Evolutionary conservation across 148 eudicot species (phyloP).

Genomic region (Chenopodium berlandieri): DNA sequence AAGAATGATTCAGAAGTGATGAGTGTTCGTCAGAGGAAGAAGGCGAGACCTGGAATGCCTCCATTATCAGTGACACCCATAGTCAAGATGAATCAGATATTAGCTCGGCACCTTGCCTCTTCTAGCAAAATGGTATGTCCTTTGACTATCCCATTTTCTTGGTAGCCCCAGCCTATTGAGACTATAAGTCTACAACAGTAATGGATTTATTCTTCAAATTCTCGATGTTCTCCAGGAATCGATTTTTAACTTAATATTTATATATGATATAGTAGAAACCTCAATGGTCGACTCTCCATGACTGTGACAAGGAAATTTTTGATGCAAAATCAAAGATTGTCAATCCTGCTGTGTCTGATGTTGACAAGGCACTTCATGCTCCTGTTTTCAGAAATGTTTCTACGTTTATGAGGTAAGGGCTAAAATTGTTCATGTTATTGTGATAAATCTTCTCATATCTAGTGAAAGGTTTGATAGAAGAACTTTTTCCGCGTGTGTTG

Average conservation of each 20-base stretch:
- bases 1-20: slow-evolving; percentile 24
- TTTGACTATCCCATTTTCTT: slow-evolving; percentile 4
- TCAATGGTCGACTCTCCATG: slow-evolving; percentile 60
- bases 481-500: neutral
- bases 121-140: slow-evolving; percentile 71
- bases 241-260: slow-evolving; percentile 7
- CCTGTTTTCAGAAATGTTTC: slow-evolving; percentile 76
- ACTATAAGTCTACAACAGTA: neutral
- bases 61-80: slow-evolving; percentile 58
- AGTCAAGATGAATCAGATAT: slow-evolving; percentile 58
- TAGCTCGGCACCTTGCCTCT: slow-evolving; percentile 58
- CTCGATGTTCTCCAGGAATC: neutral
- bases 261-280: slow-evolving; percentile 61
- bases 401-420: slow-evolving; percentile 64
- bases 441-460: neutral
- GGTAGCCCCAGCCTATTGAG: neutral
- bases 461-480: neutral
- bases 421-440: neutral
- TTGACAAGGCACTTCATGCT: slow-evolving; percentile 57
- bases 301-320: slow-evolving; percentile 68
- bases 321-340: slow-evolving; percentile 65
- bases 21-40: slow-evolving; percentile 39
- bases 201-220: neutral
- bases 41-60: slow-evolving; percentile 60
- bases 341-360: slow-evolving; percentile 41